These are phyloP conservation scores for Stylosanthes scabra DNA, from an alignment of 331 rosid genomes.

Conservation along the genomic window DNA sequence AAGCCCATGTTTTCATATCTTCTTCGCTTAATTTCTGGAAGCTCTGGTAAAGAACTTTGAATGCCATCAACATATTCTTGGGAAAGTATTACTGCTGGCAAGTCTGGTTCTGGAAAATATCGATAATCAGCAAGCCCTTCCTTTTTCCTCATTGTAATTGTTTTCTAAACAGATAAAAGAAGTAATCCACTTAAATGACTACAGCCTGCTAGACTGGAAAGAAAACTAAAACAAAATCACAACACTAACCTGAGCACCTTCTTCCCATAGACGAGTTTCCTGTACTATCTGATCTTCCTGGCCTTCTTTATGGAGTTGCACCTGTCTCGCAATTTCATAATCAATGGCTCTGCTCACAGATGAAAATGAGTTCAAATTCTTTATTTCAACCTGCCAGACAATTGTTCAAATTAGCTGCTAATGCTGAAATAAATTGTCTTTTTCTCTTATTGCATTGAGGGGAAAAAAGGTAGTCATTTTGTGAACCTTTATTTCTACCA, in stretches of 20 bases:
- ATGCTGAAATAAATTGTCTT: slow-evolving; percentile 8
- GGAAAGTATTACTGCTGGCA: slow-evolving; percentile 78
- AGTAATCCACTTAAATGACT: slow-evolving; percentile 36
- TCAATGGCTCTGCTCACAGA: slow-evolving; percentile 85
- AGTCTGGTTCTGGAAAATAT: slow-evolving; percentile 98
- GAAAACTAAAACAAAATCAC: slow-evolving; percentile 32
- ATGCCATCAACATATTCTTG: slow-evolving; percentile 70
- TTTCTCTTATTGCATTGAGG: slow-evolving; percentile 30
- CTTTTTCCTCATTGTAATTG: slow-evolving; percentile 96
- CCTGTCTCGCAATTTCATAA: slow-evolving; percentile 92
- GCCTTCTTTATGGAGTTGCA: slow-evolving; percentile 76
- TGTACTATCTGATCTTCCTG: slow-evolving; percentile 77
- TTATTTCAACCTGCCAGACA: slow-evolving; percentile 87
- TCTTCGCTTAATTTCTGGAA: slow-evolving; percentile 89
- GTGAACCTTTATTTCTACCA: background rate
- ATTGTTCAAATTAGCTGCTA: slow-evolving; percentile 34
- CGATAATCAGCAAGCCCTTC: slow-evolving; percentile 98
- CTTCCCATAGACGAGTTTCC: slow-evolving; percentile 96
- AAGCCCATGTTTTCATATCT: slow-evolving; percentile 85
- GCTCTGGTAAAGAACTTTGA: slow-evolving; percentile 74
- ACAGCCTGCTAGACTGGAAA: slow-evolving; percentile 32
- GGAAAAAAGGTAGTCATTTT: slow-evolving; percentile 6
- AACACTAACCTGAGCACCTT: slow-evolving; percentile 79
- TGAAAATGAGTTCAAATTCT: slow-evolving; percentile 88
- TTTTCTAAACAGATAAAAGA: slow-evolving; percentile 62